Conservation (phyloP, 306 rosid genomes). For the Begonia fuchsioides region DNA sequence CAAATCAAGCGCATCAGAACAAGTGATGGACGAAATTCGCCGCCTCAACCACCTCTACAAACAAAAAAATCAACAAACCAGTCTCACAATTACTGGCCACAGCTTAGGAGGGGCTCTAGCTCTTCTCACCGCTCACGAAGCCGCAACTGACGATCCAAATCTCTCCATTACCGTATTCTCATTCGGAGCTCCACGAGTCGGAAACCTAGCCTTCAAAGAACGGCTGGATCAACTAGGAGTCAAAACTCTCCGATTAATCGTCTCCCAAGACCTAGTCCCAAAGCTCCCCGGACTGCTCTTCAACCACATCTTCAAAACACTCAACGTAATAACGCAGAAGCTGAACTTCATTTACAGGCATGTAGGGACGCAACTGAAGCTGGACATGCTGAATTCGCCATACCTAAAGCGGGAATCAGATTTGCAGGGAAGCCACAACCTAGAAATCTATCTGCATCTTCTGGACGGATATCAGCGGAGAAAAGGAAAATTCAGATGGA, state of each 20-base stretch:
- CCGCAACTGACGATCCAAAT: constrained; percentile 14
- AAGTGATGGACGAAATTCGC: constrained; percentile 33
- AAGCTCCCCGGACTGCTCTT: constrained; percentile 42
- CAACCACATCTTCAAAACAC: constrained; percentile 25
- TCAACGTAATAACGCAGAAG: constrained; percentile 25
- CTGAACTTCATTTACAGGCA: constrained; percentile 51
- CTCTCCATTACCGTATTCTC: constrained; percentile 40
- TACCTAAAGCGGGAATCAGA: constrained; percentile 32
- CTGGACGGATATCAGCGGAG: constrained; percentile 35
- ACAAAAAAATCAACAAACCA: constrained; percentile 36
- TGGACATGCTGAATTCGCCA: constrained; percentile 38
- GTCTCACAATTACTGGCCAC: constrained; percentile 59
- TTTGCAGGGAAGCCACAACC: constrained; percentile 35
- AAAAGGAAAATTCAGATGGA: constrained; percentile 18
- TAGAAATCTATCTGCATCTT: constrained; percentile 60
- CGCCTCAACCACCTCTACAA: constrained; percentile 18
- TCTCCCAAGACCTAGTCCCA: constrained; percentile 44
- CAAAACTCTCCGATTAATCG: constrained; percentile 25
- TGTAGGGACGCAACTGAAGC: constrained; percentile 33
- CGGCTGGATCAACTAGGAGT: constrained; percentile 36
- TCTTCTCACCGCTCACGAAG: constrained; percentile 43
- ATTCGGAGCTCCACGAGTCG: constrained; percentile 66
- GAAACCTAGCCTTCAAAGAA: constrained; percentile 42
- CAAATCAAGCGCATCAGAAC: constrained; percentile 57
- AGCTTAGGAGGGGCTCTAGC: constrained; percentile 71